A percentile compares a stretch with the other conserved stretches of the same genome.
Conservation (phyloP, 164 flowering plant genomes). For the Chimonanthus praecox region DNA sequence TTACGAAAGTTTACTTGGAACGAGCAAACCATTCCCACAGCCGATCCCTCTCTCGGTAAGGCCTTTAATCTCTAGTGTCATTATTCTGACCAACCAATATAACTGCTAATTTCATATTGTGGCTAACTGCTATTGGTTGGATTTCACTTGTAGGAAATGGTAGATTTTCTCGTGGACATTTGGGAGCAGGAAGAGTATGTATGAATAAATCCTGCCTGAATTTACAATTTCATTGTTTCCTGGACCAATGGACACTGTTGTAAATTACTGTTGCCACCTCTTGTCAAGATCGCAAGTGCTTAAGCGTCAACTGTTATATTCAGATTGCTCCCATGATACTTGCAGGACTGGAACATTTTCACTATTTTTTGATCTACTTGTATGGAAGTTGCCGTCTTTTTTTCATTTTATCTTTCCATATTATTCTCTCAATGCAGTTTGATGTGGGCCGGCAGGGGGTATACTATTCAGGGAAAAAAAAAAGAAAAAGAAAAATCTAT, state of each 20-base stretch:
- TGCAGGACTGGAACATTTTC: background rate
- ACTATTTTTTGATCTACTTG: background rate
- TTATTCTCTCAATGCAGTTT: too few species aligned
- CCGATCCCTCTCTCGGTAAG: conserved; percentile 78
- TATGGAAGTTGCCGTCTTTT: background rate
- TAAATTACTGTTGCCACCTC: background rate
- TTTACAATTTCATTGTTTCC: background rate
- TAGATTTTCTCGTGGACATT: conserved; percentile 73
- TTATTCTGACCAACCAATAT: background rate
- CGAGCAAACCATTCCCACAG: conserved; percentile 52
- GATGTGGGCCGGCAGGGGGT: too few species aligned
- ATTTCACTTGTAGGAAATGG: conserved; percentile 55
- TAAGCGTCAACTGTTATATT: background rate
- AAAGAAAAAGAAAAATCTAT: too few species aligned
- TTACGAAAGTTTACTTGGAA: conserved; percentile 67
- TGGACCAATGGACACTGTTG: background rate
- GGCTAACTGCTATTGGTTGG: background rate
- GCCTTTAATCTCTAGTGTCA: background rate
- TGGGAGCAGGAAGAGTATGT: conserved; percentile 92
- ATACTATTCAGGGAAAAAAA: too few species aligned
- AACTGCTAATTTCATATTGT: background rate
- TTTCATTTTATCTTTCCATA: too few species aligned
- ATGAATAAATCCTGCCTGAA: conserved; percentile 31
- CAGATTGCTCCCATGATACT: background rate
- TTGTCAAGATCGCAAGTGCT: background rate